A percentile compares a stretch with the other conserved stretches of the same genome.
These are phyloP conservation scores for Backusella mclennaniae DNA, from an alignment of 192 early-diverging fungal genomes.

Conservation along the genomic window DNA sequence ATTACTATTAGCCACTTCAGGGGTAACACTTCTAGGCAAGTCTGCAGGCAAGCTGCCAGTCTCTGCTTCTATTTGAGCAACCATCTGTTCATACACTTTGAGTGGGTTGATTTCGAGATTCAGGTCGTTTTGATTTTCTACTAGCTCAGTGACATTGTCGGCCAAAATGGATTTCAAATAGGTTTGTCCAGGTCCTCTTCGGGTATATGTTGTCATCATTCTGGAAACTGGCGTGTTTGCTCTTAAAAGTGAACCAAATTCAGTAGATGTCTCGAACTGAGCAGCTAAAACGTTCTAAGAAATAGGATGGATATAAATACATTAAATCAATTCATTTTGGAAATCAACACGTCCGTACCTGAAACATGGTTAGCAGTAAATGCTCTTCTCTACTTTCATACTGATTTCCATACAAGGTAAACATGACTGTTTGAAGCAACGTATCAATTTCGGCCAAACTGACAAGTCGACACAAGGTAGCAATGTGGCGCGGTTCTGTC, in stretches of 20 bases:
- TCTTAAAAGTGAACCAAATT: slow-evolving; percentile 86
- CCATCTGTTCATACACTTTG: slow-evolving; percentile 86
- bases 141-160: slow-evolving; percentile 75
- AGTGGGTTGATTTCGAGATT: slow-evolving; percentile 95
- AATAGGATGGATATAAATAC: neutral
- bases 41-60: slow-evolving; percentile 56
- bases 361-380: slow-evolving; percentile 93
- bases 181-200: slow-evolving; percentile 89
- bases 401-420: slow-evolving; percentile 94
- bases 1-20: slow-evolving; percentile 79
- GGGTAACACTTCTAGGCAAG: slow-evolving; percentile 75
- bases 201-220: slow-evolving; percentile 98
- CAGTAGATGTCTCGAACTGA: slow-evolving; percentile 87
- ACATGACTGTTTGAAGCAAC: slow-evolving; percentile 94
- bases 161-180: slow-evolving; percentile 88
- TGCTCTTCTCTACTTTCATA: slow-evolving; percentile 97
- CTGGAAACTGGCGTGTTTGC: slow-evolving; percentile 96
- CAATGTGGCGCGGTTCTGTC: slow-evolving; percentile 88
- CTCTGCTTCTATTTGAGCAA: slow-evolving; percentile 69
- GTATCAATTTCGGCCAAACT: slow-evolving; percentile 91
- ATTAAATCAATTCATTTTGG: no score
- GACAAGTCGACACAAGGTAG: slow-evolving; percentile 79
- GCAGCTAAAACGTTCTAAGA: slow-evolving; percentile 72
- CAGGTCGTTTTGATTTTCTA: slow-evolving; percentile 76
- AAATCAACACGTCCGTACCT: slow-evolving; percentile 47